Evolutionary conservation across 2,329 filamentous ascomycete species (phyloP).

Genomic region (Clarireedia monteithiana): DNA sequence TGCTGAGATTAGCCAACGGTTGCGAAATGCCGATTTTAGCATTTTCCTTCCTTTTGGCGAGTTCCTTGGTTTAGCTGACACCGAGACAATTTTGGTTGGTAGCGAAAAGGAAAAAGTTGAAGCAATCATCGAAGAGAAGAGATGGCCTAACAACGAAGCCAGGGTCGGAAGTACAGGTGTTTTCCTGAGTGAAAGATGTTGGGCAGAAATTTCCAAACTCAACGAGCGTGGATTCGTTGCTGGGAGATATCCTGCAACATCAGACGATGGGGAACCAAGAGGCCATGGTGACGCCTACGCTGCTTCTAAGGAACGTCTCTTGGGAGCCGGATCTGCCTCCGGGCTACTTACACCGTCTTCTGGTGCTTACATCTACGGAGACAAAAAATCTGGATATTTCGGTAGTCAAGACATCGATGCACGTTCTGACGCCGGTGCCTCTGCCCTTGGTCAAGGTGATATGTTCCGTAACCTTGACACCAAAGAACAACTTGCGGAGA

Average conservation of each 20-base stretch:
- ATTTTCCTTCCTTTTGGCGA: constrained; percentile 93
- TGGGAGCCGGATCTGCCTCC: constrained; percentile 32
- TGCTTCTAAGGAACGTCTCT: constrained; percentile 53
- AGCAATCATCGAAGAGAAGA: constrained; percentile 81
- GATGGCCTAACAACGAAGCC: constrained; percentile 89
- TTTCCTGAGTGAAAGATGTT: constrained; percentile 92
- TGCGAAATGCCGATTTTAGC: constrained; percentile 91
- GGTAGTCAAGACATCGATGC: constrained; percentile 60
- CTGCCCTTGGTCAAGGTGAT: constrained; percentile 85
- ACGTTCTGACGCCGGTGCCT: constrained; percentile 84
- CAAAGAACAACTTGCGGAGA: constrained; percentile 88
- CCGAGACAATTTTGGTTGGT: constrained; percentile 78
- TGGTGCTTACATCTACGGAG: constrained; percentile 57
- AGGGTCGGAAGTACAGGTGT: constrained; percentile 86
- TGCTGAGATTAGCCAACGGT: constrained; percentile 88
- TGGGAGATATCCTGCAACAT: constrained; percentile 44
- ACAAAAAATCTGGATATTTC: constrained; percentile 78
- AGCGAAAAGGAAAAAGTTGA: constrained; percentile 90
- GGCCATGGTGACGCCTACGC: constrained; percentile 51
- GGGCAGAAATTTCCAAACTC: constrained; percentile 80
- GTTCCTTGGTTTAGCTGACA: constrained; percentile 81
- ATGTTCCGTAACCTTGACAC: constrained; percentile 98
- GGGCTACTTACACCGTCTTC: constrained; percentile 44
- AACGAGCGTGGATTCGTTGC: constrained; percentile 51
- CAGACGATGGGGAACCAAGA: constrained; percentile 54